Conservation (phyloP, 495 filamentous ascomycete species). For the Aspergillus panamensis region DNA sequence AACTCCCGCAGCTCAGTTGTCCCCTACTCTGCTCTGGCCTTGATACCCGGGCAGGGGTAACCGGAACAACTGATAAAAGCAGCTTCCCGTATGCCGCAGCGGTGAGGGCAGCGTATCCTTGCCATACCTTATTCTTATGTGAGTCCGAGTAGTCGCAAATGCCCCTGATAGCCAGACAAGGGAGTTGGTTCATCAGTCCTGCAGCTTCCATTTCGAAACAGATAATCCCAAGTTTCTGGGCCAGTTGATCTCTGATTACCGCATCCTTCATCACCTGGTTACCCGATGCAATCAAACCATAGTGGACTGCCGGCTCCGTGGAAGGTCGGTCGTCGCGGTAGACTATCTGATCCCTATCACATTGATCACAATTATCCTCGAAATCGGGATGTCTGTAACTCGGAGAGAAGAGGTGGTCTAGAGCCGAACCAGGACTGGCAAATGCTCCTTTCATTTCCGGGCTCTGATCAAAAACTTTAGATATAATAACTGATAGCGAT, state of each 20-base stretch:
- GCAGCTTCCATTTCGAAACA: slow-evolving; percentile 50
- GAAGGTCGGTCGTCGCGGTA: no score
- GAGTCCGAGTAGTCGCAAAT: slow-evolving; percentile 38
- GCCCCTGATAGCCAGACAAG: slow-evolving; percentile 31
- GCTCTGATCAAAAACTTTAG: no score
- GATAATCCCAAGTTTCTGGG: slow-evolving; percentile 22
- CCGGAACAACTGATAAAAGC: slow-evolving; percentile 3
- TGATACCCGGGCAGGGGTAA: no score
- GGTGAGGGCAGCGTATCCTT: slow-evolving; percentile 21
- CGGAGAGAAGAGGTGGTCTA: no score
- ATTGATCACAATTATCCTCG: no score
- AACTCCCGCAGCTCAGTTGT: no score
- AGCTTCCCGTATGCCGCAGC: slow-evolving; percentile 32
- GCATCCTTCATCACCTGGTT: slow-evolving; percentile 21
- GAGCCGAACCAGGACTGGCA: no score
- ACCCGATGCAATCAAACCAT: slow-evolving; percentile 20
- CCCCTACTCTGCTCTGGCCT: no score
- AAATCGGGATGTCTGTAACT: no score
- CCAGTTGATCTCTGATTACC: slow-evolving; percentile 16
- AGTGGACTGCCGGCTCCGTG: slow-evolving; percentile 1
- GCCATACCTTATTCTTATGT: slow-evolving; percentile 37
- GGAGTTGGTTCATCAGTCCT: slow-evolving; percentile 31
- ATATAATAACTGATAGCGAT: no score
- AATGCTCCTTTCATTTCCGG: no score
- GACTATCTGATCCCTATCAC: no score